phyloP scores from a whole-genome alignment of 2,329 filamentous ascomycete genomes.

The Elsinoe fawcettii region DNA sequence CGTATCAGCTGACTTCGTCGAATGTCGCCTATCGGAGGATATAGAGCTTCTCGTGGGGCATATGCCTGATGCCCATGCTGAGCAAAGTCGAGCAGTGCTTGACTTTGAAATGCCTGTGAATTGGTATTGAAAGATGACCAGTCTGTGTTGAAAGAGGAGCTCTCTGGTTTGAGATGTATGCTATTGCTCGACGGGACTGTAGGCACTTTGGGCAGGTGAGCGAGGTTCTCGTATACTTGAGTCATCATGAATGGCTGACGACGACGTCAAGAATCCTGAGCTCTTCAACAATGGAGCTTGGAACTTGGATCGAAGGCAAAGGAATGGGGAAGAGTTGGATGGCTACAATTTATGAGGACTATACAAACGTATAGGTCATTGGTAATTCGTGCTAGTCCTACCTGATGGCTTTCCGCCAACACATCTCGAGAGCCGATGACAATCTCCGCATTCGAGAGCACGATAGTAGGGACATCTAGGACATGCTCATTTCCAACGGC shows the following conservation, averaged over 20 bases:
- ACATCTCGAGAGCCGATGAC: background rate
- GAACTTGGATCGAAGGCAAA: conserved; percentile 2
- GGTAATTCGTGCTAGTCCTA: background rate
- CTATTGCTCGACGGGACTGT: conserved; percentile 1
- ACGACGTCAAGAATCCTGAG: conserved; percentile 7
- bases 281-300: conserved; percentile 5
- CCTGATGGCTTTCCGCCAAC: background rate
- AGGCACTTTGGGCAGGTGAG: conserved; percentile 4
- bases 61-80: conserved; percentile 1
- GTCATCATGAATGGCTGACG: background rate
- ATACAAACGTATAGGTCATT: background rate
- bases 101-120: background rate
- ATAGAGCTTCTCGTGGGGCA: background rate
- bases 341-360: background rate
- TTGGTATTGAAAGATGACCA: background rate
- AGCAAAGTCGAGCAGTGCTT: conserved; percentile 1
- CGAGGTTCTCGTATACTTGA: background rate
- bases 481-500: conserved; percentile 12
- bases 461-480: background rate
- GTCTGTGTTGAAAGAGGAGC: background rate
- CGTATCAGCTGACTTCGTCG: background rate
- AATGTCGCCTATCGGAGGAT: background rate
- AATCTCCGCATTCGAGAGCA: conserved; percentile 7
- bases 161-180: background rate
- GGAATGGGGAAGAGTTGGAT: conserved; percentile 6